Conservation (phyloP, 2,329 filamentous ascomycete genomes). For the Coniella lustricola region DNA sequence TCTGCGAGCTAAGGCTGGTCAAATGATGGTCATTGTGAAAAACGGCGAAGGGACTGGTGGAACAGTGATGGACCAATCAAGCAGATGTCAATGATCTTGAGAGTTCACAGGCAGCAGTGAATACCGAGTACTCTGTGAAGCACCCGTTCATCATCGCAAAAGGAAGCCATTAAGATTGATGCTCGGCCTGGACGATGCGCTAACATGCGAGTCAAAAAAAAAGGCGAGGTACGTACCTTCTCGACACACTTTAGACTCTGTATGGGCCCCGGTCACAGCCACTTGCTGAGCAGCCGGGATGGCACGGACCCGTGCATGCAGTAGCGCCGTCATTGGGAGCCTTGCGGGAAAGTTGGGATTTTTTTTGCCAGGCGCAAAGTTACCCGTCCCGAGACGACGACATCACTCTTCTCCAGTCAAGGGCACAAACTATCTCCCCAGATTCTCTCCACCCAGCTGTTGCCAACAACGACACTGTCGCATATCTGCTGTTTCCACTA, state of each 20-base stretch:
- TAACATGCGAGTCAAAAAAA: too few species aligned
- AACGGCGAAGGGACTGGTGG: background rate
- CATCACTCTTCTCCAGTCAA: slow-evolving; percentile 2
- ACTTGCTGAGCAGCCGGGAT: background rate
- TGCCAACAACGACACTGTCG: background rate
- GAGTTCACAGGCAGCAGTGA: too few species aligned
- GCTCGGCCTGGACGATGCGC: background rate
- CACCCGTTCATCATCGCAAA: too few species aligned
- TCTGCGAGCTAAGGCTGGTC: background rate
- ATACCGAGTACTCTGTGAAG: too few species aligned
- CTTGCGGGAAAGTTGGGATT: slow-evolving; percentile 13
- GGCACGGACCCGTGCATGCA: slow-evolving; percentile 12
- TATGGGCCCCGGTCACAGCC: background rate
- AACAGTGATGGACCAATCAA: too few species aligned
- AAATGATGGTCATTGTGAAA: background rate
- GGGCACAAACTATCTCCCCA: slow-evolving; percentile 1
- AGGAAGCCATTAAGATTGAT: too few species aligned
- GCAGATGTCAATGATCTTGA: too few species aligned
- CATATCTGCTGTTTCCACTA: background rate
- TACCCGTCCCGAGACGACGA: background rate
- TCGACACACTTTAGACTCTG: background rate
- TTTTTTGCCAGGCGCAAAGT: slow-evolving; percentile 13
- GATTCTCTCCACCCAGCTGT: slow-evolving; percentile 1
- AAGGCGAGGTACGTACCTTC: slow-evolving; percentile 4
- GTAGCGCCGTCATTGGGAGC: slow-evolving; percentile 14